Conservation (phyloP, 2,329 filamentous ascomycete genomes). For the Xylaria sp. region DNA sequence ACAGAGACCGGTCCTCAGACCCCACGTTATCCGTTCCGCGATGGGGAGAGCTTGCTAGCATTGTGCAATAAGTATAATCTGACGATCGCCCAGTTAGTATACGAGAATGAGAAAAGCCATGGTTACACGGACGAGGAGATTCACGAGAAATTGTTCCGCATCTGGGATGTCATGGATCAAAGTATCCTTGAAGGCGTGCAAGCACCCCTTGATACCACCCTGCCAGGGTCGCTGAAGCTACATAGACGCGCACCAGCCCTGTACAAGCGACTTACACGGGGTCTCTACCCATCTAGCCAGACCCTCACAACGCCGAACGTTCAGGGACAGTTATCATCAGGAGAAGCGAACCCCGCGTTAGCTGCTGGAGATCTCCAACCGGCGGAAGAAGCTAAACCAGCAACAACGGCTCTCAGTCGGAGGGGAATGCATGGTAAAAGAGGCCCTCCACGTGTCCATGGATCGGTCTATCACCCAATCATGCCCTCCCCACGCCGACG, state of each 20-base stretch:
- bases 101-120: constrained; percentile 64
- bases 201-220: constrained; percentile 54
- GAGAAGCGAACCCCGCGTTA: constrained; percentile 9
- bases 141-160: constrained; percentile 58
- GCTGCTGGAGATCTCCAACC: constrained; percentile 10
- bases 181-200: constrained; percentile 63
- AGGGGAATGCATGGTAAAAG: constrained; percentile 45
- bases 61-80: constrained; percentile 62
- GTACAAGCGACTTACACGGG: constrained; percentile 58
- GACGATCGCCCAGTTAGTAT: constrained; percentile 63
- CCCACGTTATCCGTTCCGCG: constrained; percentile 60
- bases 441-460: constrained; percentile 56
- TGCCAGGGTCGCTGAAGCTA: constrained; percentile 61
- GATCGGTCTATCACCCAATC: constrained; percentile 59
- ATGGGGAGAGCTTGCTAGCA: constrained; percentile 58
- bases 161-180: constrained; percentile 64
- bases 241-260: constrained; percentile 59
- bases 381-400: constrained; percentile 20
- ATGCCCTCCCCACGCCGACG: constrained; percentile 58
- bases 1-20: constrained; percentile 45
- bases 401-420: constrained; percentile 35
- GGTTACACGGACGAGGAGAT: constrained; percentile 63
- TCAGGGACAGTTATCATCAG: constrained; percentile 34
- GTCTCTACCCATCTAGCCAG: constrained; percentile 56
- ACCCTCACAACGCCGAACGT: constrained; percentile 30